Conservation (phyloP, 2,329 filamentous ascomycete species). For the Hypoxylon sp. region DNA sequence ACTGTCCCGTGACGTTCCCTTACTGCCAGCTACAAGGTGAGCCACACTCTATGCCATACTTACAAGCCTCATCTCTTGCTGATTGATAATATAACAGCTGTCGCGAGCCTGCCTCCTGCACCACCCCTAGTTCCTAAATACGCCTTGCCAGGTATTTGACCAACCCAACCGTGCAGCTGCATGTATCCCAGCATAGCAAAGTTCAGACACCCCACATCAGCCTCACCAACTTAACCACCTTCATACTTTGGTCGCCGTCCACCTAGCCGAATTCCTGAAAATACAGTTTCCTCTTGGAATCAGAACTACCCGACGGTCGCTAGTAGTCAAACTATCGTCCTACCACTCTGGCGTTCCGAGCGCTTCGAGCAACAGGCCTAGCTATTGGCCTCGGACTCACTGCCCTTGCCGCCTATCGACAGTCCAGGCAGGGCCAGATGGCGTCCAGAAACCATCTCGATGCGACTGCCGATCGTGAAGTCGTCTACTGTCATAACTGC, state of each 20-base stretch:
- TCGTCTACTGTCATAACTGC: slow-evolving; percentile 90
- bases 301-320: slow-evolving; percentile 9
- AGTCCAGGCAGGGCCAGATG: slow-evolving; percentile 59
- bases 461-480: slow-evolving; percentile 70
- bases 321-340: slow-evolving; percentile 44
- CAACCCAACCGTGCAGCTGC: slow-evolving; percentile 29
- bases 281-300: slow-evolving; percentile 1
- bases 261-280: slow-evolving; percentile 7
- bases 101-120: slow-evolving; percentile 27
- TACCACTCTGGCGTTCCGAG: slow-evolving; percentile 69
- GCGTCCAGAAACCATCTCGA: slow-evolving; percentile 63
- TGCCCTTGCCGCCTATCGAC: slow-evolving; percentile 69
- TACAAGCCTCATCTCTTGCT: slow-evolving; percentile 22
- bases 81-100: slow-evolving; percentile 24
- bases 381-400: slow-evolving; percentile 71
- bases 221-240: slow-evolving; percentile 28
- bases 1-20: slow-evolving; percentile 12
- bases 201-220: slow-evolving; percentile 27
- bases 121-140: slow-evolving; percentile 26
- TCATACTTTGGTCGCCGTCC: slow-evolving; percentile 20
- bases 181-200: slow-evolving; percentile 22
- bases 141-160: slow-evolving; percentile 32
- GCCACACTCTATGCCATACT: slow-evolving; percentile 15
- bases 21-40: slow-evolving; percentile 16
- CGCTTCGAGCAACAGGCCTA: slow-evolving; percentile 68